Base-by-base conservation (phyloP, 176 grass and related monocot species). In the Sorghum bicolor region DNA sequence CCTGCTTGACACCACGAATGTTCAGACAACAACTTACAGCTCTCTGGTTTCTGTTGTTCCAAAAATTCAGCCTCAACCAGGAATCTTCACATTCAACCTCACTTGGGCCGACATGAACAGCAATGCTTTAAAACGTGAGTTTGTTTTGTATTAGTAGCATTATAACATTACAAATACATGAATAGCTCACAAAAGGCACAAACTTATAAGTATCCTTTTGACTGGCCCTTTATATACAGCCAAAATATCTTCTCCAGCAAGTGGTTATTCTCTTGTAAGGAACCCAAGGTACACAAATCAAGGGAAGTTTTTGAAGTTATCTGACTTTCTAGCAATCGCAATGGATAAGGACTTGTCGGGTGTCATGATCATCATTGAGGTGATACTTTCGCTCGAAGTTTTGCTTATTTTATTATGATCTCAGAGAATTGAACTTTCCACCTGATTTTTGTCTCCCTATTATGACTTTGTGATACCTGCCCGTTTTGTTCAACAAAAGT, bases 31-130 rank as follows among this genome's bases (percentile, higher is more conserved):
- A 67, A 0, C 0, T 32, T 98, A 92, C 75, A 85, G 77, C 65
- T 64, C 64, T 40, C 85, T 57, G 10, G 22, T 12, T 81, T 92
- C 87, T 68, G 14, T 47, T 36, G 8, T 95, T 72, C 64, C 47
- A 14, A 47, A 87, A 77, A 69, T 98, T 70, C 26, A 81, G 79
- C 0, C 0, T 32, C 28, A 20, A 10, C 0, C 73, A 73, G 96
- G 96, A 64, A 92, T 93, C 44, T 98, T 86, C 70, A 98, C 96
- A 76, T 95, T 98, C 80, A 98, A 93, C 64, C 80, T 98, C 25
- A 93, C 89, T 78, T 95, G 87, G 93, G 44, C 82, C 3, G 72
- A 98, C 0, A 89, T 98, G 32, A 83, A 41, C 30, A 70, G 76
- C 71, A 86, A 26, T 47, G 31, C 1, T 81, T 90, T 98, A 82